These are phyloP conservation scores for Debaryomyces castellii DNA, from an alignment of 805 yeast species.

Conservation along the genomic window DNA sequence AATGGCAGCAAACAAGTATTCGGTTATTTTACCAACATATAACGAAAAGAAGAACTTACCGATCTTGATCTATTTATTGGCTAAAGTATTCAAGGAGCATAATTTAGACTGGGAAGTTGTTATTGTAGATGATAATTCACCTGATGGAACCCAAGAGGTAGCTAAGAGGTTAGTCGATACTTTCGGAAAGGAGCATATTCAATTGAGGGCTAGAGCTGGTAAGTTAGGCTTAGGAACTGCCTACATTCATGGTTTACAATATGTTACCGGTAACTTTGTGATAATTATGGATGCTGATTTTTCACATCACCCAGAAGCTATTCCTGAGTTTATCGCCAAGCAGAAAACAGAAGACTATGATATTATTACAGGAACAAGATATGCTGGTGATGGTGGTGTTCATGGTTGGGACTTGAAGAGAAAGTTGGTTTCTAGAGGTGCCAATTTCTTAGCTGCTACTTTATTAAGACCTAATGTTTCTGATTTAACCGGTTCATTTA, in stretches of 20 bases:
- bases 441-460: conserved; percentile 72
- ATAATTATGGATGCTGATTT: conserved; percentile 85
- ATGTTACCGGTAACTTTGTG: conserved; percentile 69
- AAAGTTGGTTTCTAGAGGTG: conserved; percentile 75
- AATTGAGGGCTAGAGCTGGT: conserved; percentile 70
- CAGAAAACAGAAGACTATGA: conserved; percentile 54
- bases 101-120: conserved; percentile 71
- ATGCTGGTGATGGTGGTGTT: conserved; percentile 80
- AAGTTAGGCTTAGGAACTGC: conserved; percentile 81
- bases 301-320: conserved; percentile 79
- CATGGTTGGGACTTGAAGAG: conserved; percentile 84
- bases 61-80: conserved; percentile 65
- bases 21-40: conserved; percentile 75
- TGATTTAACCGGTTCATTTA: conserved; percentile 75
- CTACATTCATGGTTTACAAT: conserved; percentile 73
- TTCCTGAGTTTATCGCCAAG: conserved; percentile 69
- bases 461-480: conserved; percentile 70
- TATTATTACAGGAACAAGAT: conserved; percentile 62
- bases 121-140: conserved; percentile 77
- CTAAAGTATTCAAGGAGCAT: conserved; percentile 60
- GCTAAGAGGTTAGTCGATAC: conserved; percentile 58
- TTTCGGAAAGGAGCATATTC: conserved; percentile 60
- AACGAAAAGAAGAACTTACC: conserved; percentile 68
- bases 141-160: conserved; percentile 78
- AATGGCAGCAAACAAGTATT: conserved; percentile 48